Evolutionary conservation across 257 asterid genomes (phyloP).

Genomic region (Perilla frutescens): DNA sequence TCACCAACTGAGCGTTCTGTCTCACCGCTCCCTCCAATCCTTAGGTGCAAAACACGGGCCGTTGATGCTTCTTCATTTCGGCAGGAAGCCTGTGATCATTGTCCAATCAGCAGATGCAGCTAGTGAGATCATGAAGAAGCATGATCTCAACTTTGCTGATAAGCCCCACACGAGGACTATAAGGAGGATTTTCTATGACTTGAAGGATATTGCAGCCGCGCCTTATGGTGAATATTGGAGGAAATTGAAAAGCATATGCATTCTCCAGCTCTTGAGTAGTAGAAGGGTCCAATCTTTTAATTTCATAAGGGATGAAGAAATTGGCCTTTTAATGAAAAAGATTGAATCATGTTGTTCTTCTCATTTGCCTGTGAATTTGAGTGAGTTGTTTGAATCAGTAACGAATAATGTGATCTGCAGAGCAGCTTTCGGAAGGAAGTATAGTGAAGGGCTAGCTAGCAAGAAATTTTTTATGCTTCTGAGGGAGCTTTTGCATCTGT

Average conservation of each 20-base stretch:
- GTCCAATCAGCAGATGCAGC: conserved; percentile 54
- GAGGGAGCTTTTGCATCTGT: conserved; percentile 29
- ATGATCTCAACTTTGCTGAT: conserved; percentile 45
- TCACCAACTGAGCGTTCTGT: conserved; percentile 47
- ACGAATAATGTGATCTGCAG: conserved; percentile 24
- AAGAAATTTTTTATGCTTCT: conserved; percentile 35
- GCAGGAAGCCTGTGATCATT: conserved; percentile 43
- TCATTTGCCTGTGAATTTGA: conserved; percentile 35
- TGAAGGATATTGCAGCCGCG: conserved; percentile 36
- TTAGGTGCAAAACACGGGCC: conserved; percentile 52
- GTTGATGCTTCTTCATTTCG: conserved; percentile 58
- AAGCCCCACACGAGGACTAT: conserved; percentile 38
- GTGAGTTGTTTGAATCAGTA: conserved; percentile 32
- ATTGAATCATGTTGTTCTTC: neutral
- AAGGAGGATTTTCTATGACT: conserved; percentile 35
- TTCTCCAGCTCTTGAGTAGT: conserved; percentile 37
- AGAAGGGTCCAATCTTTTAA: too few species aligned
- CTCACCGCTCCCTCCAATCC: conserved; percentile 51
- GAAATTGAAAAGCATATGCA: conserved; percentile 43
- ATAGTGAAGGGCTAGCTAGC: conserved; percentile 30
- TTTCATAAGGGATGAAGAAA: too few species aligned
- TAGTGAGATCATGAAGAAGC: conserved; percentile 43
- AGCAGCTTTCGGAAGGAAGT: too few species aligned
- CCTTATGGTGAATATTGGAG: conserved; percentile 63
- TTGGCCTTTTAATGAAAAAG: too few species aligned